A percentile compares a stretch with the other conserved stretches of the same genome.
Evolutionary conservation across 2,329 filamentous ascomycete genomes (phyloP).

Genomic region (Paraphaeosphaeria minitans): DNA sequence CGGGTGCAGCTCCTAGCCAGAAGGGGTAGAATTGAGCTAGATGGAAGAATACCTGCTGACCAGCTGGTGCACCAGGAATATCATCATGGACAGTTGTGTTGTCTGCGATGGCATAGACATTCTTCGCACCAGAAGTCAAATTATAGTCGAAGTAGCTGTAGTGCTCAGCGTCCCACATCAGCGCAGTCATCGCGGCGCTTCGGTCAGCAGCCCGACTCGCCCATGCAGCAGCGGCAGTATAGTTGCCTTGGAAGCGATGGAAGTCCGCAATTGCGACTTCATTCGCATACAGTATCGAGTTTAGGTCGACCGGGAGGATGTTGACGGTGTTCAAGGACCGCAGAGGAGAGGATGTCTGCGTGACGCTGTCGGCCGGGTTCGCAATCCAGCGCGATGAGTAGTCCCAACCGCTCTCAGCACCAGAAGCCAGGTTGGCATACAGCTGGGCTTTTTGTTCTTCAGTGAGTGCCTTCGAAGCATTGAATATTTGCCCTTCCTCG

Average conservation of each 20-base stretch:
- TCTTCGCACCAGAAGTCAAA: conserved; percentile 62
- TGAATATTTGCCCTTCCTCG: conserved; percentile 63
- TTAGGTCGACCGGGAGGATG: conserved; percentile 68
- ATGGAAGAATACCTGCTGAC: conserved; percentile 63
- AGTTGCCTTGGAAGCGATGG: conserved; percentile 58
- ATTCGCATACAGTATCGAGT: conserved; percentile 70
- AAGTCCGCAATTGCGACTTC: conserved; percentile 65
- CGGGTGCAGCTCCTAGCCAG: conserved; percentile 69
- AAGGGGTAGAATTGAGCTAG: conserved; percentile 70
- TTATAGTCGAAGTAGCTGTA: conserved; percentile 74
- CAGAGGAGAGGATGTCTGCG: conserved; percentile 68
- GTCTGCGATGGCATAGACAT: conserved; percentile 57
- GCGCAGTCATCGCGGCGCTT: conserved; percentile 64
- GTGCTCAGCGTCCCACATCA: conserved; percentile 69
- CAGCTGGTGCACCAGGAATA: conserved; percentile 55
- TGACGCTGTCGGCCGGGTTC: conserved; percentile 62
- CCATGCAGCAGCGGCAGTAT: conserved; percentile 57
- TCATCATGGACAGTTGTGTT: conserved; percentile 49
- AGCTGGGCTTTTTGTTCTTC: conserved; percentile 58
- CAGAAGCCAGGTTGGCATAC: conserved; percentile 67
- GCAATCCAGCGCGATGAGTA: conserved; percentile 65
- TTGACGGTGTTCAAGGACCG: conserved; percentile 65
- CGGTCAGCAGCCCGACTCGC: conserved; percentile 56
- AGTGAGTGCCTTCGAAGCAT: conserved; percentile 57
- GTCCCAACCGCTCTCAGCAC: conserved; percentile 71